phyloP scores from a whole-genome alignment of 208 protist species.

The Leptomonas seymouri region DNA sequence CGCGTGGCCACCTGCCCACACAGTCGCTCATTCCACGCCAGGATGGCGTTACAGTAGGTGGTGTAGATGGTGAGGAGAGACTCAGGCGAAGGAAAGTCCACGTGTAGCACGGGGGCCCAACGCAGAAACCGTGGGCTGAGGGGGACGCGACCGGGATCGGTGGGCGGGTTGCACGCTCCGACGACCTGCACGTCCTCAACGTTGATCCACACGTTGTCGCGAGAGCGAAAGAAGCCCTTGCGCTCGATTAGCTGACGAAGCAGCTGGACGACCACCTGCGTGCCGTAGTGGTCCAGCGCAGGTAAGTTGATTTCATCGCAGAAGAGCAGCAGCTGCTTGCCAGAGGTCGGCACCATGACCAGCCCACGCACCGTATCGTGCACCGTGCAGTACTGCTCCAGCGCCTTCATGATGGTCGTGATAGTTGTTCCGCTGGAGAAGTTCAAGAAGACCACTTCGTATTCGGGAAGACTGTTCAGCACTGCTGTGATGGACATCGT shows the following conservation, averaged over 20 bases:
- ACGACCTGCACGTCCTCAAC: conserved; percentile 97
- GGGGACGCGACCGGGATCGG: conserved; percentile 97
- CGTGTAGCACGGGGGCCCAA: conserved; percentile 97
- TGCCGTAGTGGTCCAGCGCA: conserved; percentile 97
- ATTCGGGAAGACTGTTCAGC: conserved; percentile 88
- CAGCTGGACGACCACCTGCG: conserved; percentile 98
- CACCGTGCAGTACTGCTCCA: conserved; percentile 98
- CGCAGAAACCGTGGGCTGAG: conserved; percentile 97
- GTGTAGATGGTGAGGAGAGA: conserved; percentile 99
- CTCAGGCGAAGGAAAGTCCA: conserved; percentile 97
- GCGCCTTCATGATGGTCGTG: conserved; percentile 96
- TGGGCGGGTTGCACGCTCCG: conserved; percentile 98
- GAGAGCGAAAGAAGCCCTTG: conserved; percentile 95
- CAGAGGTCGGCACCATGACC: conserved; percentile 88
- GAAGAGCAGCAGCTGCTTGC: conserved; percentile 98
- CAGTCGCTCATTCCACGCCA: conserved; percentile 55
- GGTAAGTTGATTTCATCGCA: conserved; percentile 99
- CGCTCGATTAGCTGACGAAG: conserved; percentile 98
- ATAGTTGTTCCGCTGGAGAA: conserved; percentile 98
- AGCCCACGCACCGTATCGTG: conserved; percentile 90
- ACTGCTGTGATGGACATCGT: conserved; percentile 97
- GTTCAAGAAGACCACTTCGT: conserved; percentile 97
- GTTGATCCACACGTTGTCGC: conserved; percentile 94
- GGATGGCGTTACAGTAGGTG: conserved; percentile 97
- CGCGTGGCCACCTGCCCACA: conserved; percentile 40